These are phyloP conservation scores for Rutstroemia sp. DNA, from an alignment of 2,329 filamentous ascomycete genomes.

Conservation along the genomic window DNA sequence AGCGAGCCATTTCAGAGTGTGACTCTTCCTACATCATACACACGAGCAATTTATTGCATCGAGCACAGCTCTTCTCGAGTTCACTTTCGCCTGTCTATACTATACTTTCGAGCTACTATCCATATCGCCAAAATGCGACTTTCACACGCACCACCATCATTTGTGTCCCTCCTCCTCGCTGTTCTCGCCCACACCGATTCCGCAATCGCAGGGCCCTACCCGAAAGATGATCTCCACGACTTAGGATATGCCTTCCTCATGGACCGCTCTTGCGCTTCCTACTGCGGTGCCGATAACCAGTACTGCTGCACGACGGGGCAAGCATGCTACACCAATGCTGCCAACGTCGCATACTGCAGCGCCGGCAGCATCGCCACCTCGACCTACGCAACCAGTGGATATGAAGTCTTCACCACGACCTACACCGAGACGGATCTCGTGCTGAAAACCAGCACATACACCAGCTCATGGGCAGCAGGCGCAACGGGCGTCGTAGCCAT, in stretches of 20 bases:
- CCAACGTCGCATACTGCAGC: constrained; percentile 44
- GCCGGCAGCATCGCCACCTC: constrained; percentile 13
- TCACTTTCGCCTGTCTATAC: neutral
- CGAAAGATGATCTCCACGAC: constrained; percentile 41
- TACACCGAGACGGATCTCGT: constrained; percentile 48
- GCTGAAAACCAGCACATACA: constrained; percentile 47
- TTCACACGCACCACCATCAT: constrained; percentile 23
- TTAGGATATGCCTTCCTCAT: constrained; percentile 43
- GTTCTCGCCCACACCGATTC: constrained; percentile 33
- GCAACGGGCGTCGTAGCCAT: constrained; percentile 28
- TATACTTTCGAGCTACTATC: neutral
- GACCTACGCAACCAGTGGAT: constrained; percentile 23
- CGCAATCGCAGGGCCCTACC: constrained; percentile 40
- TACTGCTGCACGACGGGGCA: constrained; percentile 45
- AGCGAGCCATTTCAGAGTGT: neutral
- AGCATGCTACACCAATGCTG: constrained; percentile 42
- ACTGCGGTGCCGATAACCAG: constrained; percentile 48
- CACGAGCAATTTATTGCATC: neutral
- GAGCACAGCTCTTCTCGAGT: neutral
- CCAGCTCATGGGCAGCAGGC: constrained; percentile 11
- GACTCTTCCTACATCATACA: neutral
- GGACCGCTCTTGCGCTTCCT: constrained; percentile 40
- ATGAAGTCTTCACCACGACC: constrained; percentile 34
- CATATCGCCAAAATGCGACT: constrained; percentile 31
- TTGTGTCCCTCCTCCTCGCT: constrained; percentile 31